These are phyloP conservation scores for Tolypocladium inflatum DNA, from an alignment of 2,329 filamentous ascomycete genomes.

Conservation along the genomic window DNA sequence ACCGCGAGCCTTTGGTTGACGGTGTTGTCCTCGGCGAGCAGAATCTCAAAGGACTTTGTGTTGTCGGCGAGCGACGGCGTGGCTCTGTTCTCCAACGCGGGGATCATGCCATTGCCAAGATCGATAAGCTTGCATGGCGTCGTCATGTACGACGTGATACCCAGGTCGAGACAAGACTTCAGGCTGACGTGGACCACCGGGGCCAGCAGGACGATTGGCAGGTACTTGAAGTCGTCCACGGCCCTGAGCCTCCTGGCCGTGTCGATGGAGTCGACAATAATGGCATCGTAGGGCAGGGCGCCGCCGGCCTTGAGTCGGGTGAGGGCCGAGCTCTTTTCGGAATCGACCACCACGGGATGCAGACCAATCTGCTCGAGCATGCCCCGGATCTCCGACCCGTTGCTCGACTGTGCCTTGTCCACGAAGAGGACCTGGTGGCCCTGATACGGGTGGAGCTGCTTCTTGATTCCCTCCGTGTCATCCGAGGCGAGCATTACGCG, in stretches of 20 bases:
- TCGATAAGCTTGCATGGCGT: slow-evolving; percentile 92
- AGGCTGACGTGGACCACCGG: slow-evolving; percentile 84
- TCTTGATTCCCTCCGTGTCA: slow-evolving; percentile 67
- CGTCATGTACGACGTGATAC: slow-evolving; percentile 99
- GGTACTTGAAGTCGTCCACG: slow-evolving; percentile 94
- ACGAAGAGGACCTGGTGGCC: slow-evolving; percentile 91
- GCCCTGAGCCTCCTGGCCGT: slow-evolving; percentile 78
- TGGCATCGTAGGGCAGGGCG: slow-evolving; percentile 77
- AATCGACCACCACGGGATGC: slow-evolving; percentile 73
- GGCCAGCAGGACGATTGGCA: slow-evolving; percentile 86
- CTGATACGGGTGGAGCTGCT: slow-evolving; percentile 81
- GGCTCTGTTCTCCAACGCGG: slow-evolving; percentile 85
- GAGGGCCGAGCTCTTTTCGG: slow-evolving; percentile 55
- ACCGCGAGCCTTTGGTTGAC: slow-evolving; percentile 95
- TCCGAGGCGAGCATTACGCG: slow-evolving; percentile 76
- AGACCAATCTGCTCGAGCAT: slow-evolving; percentile 76
- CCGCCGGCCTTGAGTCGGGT: slow-evolving; percentile 42
- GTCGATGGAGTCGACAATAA: slow-evolving; percentile 88
- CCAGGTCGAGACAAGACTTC: slow-evolving; percentile 87
- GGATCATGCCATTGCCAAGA: slow-evolving; percentile 90
- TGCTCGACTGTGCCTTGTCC: slow-evolving; percentile 76
- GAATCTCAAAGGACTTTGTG: slow-evolving; percentile 88
- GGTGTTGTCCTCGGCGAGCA: slow-evolving; percentile 92
- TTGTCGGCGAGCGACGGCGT: slow-evolving; percentile 88
- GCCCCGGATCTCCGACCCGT: slow-evolving; percentile 62